These are phyloP conservation scores for Leptographium galeiforme DNA, from an alignment of 2,329 filamentous ascomycete species.

Conservation along the genomic window DNA sequence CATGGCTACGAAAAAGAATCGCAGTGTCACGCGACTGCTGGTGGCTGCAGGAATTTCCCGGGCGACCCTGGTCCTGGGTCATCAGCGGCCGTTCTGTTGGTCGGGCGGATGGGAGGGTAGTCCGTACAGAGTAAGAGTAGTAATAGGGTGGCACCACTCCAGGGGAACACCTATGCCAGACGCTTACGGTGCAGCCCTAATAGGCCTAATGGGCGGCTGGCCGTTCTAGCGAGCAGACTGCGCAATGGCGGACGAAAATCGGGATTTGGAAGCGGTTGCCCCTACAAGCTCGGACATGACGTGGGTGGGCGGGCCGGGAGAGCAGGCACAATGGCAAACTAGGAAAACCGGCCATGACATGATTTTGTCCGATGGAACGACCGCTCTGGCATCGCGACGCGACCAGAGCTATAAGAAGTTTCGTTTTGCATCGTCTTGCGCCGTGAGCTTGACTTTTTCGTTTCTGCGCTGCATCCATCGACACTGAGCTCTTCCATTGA, in stretches of 20 bases:
- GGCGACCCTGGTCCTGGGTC: not conserved
- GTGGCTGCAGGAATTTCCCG: not conserved
- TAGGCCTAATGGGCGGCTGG: too few relatives aligned
- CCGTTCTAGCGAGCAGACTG: not conserved
- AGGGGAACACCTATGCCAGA: too few relatives aligned
- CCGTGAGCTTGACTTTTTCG: too few relatives aligned
- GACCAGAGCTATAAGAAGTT: too few relatives aligned
- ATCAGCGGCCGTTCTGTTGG: not conserved
- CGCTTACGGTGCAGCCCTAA: too few relatives aligned
- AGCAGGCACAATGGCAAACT: too few relatives aligned
- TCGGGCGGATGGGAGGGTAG: not conserved
- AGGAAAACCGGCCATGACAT: not conserved
- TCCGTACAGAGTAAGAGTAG: too few relatives aligned
- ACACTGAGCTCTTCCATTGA: too few relatives aligned
- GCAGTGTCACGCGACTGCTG: not conserved
- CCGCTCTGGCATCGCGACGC: too few relatives aligned
- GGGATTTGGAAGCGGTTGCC: not conserved
- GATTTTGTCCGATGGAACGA: not conserved
- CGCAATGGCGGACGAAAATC: not conserved
- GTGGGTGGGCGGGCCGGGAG: not conserved
- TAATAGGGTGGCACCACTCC: too few relatives aligned
- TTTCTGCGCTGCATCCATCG: too few relatives aligned
- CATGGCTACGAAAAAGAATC: not conserved
- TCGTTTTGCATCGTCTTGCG: not conserved
- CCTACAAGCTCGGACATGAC: not conserved